These are phyloP conservation scores for Oropetium thomaeum DNA, from an alignment of 176 grass and related monocot species.

Conservation along the genomic window DNA sequence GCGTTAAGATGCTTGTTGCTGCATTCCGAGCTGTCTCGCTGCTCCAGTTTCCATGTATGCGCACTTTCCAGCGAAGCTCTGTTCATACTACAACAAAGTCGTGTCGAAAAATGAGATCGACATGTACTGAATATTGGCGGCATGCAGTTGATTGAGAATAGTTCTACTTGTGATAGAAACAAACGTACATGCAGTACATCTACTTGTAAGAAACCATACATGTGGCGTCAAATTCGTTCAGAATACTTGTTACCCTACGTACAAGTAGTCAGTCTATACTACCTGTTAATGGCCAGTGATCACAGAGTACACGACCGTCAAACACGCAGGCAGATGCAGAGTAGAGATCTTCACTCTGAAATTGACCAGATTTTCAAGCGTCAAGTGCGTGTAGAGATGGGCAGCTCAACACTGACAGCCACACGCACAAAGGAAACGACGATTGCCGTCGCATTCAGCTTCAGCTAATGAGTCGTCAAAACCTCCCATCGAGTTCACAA, in stretches of 20 bases:
- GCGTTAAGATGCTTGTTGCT: neutral
- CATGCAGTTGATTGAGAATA: too few species aligned
- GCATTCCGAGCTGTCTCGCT: neutral
- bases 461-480: conserved; percentile 13
- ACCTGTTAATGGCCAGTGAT: neutral
- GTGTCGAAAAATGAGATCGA: neutral
- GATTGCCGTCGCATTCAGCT: conserved; percentile 22
- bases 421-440: neutral
- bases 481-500: neutral
- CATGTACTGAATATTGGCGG: neutral
- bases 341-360: neutral
- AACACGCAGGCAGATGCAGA: neutral
- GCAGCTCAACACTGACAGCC: neutral
- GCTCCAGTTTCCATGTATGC: neutral
- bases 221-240: neutral
- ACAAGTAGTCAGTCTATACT: neutral
- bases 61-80: neutral
- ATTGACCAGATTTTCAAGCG: neutral
- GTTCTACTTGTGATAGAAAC: too few species aligned
- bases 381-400: conserved; percentile 24
- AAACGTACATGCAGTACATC: too few species aligned
- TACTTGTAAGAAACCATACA: too few species aligned
- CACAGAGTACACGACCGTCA: conserved; percentile 20
- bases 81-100: neutral
- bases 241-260: neutral